Conservation (phyloP, 116 monocot species). For the Papilionanthe hybrid region DNA sequence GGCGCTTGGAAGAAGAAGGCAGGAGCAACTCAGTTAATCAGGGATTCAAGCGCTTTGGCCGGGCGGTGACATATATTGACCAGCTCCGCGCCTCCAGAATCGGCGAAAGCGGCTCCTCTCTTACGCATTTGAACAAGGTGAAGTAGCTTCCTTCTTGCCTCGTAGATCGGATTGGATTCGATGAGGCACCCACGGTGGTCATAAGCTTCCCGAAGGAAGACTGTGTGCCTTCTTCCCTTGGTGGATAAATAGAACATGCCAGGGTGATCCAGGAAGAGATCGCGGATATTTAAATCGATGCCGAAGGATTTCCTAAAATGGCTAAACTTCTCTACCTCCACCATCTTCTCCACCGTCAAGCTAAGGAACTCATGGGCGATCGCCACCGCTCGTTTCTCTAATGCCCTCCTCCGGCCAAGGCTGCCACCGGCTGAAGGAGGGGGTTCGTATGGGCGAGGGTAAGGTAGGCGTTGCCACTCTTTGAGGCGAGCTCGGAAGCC, state of each 20-base stretch:
- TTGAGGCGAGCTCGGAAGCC: constrained; percentile 46
- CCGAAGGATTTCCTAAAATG: constrained; percentile 81
- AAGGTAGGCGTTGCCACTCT: constrained; percentile 78
- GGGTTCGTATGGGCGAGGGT: constrained; percentile 54
- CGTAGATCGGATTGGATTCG: constrained; percentile 67
- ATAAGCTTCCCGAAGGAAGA: constrained; percentile 85
- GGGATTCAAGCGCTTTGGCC: too few relatives aligned
- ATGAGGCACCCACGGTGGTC: constrained; percentile 52
- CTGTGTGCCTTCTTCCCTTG: constrained; percentile 75
- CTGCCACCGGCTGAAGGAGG: background rate
- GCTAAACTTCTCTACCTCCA: constrained; percentile 92
- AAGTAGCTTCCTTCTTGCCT: constrained; percentile 61
- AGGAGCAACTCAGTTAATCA: too few relatives aligned
- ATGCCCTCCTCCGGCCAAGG: constrained; percentile 14
- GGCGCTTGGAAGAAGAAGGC: too few relatives aligned
- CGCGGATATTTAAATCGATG: constrained; percentile 76
- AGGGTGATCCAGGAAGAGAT: constrained; percentile 86
- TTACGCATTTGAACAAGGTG: constrained; percentile 54
- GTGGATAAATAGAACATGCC: constrained; percentile 94
- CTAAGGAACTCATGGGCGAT: constrained; percentile 85
- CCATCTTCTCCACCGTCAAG: constrained; percentile 93
- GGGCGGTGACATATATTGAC: background rate
- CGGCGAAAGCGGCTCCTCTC: constrained; percentile 26
- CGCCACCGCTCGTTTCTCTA: constrained; percentile 86
- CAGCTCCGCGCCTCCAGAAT: too few relatives aligned